Percentiles rank a stretch among this genome's conserved stretches.
These are phyloP conservation scores for Knufia fluminis DNA, from an alignment of 2,329 filamentous ascomycete species.

Conservation along the genomic window DNA sequence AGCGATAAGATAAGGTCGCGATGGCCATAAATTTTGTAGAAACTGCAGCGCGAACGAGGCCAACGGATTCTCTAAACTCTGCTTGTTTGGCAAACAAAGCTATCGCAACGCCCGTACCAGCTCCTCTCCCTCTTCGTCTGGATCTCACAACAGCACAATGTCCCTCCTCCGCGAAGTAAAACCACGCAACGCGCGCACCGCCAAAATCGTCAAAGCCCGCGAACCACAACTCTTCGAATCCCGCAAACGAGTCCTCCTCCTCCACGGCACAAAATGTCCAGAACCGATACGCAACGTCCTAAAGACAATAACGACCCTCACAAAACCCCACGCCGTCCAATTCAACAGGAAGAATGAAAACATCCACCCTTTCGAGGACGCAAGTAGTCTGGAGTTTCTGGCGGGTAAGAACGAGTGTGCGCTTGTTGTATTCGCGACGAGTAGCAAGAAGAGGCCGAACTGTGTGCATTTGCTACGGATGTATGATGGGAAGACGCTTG, in stretches of 20 bases:
- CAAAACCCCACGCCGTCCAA: constrained; percentile 73
- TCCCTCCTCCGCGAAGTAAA: constrained; percentile 30
- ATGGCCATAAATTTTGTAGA: too few species aligned
- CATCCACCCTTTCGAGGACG: constrained; percentile 88
- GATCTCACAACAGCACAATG: not conserved
- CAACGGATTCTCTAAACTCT: too few species aligned
- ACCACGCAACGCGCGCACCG: constrained; percentile 77
- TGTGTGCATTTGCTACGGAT: constrained; percentile 72
- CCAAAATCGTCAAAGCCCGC: constrained; percentile 86
- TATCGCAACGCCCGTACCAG: too few species aligned
- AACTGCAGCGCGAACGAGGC: too few species aligned
- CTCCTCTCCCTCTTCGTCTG: not conserved
- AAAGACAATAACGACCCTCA: constrained; percentile 74
- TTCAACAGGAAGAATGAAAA: constrained; percentile 92
- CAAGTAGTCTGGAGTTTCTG: constrained; percentile 85
- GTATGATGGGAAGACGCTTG: constrained; percentile 78
- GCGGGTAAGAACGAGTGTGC: constrained; percentile 90
- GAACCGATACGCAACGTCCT: constrained; percentile 74
- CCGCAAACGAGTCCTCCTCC: constrained; percentile 79
- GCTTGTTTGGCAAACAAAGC: too few species aligned
- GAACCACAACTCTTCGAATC: constrained; percentile 85
- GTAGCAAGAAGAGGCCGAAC: constrained; percentile 93
- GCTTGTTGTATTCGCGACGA: constrained; percentile 72
- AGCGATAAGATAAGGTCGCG: too few species aligned
- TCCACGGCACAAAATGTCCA: constrained; percentile 78